Base-by-base conservation (phyloP, 495 filamentous ascomycete species). In the Oleoguttula mirabilis region DNA sequence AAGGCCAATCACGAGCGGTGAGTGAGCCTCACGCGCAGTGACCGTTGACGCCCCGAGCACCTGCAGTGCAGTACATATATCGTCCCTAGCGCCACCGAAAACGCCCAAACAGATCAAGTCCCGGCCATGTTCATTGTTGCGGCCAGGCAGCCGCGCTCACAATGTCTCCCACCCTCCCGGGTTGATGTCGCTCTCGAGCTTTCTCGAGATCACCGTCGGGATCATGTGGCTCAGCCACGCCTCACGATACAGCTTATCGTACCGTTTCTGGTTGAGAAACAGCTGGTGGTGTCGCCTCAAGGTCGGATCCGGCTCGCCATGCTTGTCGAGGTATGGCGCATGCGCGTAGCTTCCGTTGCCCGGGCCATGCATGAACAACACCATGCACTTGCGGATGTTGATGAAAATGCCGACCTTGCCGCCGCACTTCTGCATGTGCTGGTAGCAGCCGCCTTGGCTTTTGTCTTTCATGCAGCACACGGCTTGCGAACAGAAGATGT, bases 161-260 rank as follows among this genome's bases (percentile, higher is more conserved):
- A 64, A 27, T 33, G 88, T 94, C 65, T 98, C 90, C 90, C 90
- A 98, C 2, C 90, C 90, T 5, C 90, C 90, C 49, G 81, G 93
- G 56, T 96, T 96, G 32, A 94, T 82, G 55, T 98, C 90, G 10
- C 80, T 80, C 66, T 98, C 90, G 47, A 96, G 63, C 60, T 86
- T 87, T 47, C 90, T 69, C 40, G 79, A 79, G 55, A 98, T 93
- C 24, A 79, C 80, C 34, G 81, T 88, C n/a, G 85, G 86, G 23
- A 96, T 75, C 17, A 77, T 75, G 51, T 94, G 86, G 17, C 77
- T 73, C 43, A 98, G 66, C 90, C 92, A 96, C 19, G 87, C 73
- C 50, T 76, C 82, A 36, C 90, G 70, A 27, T 94, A 66, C 49
- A 95, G 72, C 33, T 77, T 72, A 59, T 98, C 90, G 62, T 95